A percentile compares a stretch with the other conserved stretches of the same genome.
Conservation (phyloP, 108 stramenopile genomes). For the Stephanodiscus triporus region DNA sequence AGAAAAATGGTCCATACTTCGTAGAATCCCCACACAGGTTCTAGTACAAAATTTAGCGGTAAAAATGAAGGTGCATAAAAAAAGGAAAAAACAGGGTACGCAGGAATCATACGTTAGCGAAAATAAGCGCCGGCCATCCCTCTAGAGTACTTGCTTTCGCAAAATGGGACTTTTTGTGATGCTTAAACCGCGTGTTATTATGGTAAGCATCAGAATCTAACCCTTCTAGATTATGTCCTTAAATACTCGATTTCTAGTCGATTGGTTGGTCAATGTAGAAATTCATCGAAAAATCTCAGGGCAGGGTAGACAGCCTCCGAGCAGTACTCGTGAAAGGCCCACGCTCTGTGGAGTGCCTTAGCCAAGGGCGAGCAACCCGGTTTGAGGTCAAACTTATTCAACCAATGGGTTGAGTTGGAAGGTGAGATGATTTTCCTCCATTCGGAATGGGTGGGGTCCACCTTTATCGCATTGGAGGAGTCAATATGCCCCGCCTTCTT, state of each 20-base stretch:
- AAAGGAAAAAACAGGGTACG: too few species aligned
- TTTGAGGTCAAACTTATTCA: slow-evolving; percentile 43
- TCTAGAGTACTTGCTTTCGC: too few species aligned
- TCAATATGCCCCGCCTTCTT: slow-evolving; percentile 35
- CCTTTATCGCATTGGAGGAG: slow-evolving; percentile 14
- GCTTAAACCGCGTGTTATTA: too few species aligned
- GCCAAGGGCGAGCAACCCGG: slow-evolving; percentile 59
- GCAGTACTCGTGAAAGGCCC: slow-evolving; percentile 67
- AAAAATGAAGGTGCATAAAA: too few species aligned
- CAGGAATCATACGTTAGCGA: too few species aligned
- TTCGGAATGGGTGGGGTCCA: slow-evolving; percentile 50
- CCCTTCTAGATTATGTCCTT: not conserved
- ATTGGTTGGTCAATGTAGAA: not conserved
- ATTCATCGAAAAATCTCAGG: slow-evolving; percentile 42
- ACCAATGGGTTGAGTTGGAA: slow-evolving; percentile 25
- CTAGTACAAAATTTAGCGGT: too few species aligned
- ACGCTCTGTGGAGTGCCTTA: slow-evolving; percentile 58
- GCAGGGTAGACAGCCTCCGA: slow-evolving; percentile 47
- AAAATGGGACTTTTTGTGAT: too few species aligned
- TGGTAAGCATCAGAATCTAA: too few species aligned
- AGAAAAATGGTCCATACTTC: too few species aligned
- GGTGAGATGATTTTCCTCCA: slow-evolving; percentile 51
- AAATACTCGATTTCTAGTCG: not conserved
- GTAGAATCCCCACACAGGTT: too few species aligned
- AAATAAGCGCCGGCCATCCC: too few species aligned